Base-by-base conservation (phyloP, 805 yeast species). In the Candida germanica region DNA sequence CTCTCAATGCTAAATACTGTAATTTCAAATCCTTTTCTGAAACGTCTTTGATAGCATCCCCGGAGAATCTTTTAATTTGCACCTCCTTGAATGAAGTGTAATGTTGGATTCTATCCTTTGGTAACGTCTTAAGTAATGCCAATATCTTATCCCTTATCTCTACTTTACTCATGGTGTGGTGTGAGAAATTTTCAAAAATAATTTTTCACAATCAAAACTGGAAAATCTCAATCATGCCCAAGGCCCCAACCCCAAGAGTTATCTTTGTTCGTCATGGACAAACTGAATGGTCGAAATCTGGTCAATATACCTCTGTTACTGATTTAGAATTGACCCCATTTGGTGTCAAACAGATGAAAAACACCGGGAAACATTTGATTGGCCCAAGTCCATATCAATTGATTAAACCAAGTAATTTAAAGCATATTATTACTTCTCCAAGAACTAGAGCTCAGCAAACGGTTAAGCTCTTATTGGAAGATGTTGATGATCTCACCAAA, bases 211-310 rank as follows among this genome's bases (percentile, higher is more conserved):
- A n/a, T n/a, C n/a, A n/a, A n/a, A n/a, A n/a, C n/a, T n/a, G n/a
- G n/a, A n/a, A n/a, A n/a, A n/a, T n/a, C n/a, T n/a, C n/a, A n/a
- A 20, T 10, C 23, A 26, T 35, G 34, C 27, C 33, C 6, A 51
- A 50, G 39, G 46, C 47, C 4, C 52, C 73, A 25, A 71, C 84
- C 9, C 89, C 89, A 20, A 73, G 89, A 58, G 74, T 83, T 33
- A 71, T 83, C 17, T 76, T 83, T 46, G 74, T 83, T 33, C 87
- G 93, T 56, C 93, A 84, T 48, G 91, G 91, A 48, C 96, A 89
- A 65, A 89, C 98, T 2, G 95, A 82, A 59, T 89, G 98, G 98
- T 89, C 97, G 30, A 80, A 84, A 52, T 74, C 88, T 2, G 98
- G 98, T 17, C 95, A 87, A 57, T 83, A 86, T 63, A 91, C 98